Evolutionary conservation across 208 protist species (phyloP), one percentile per base, ranked within the genome.

Genomic region (Vickermania ingenoplastis): DNA sequence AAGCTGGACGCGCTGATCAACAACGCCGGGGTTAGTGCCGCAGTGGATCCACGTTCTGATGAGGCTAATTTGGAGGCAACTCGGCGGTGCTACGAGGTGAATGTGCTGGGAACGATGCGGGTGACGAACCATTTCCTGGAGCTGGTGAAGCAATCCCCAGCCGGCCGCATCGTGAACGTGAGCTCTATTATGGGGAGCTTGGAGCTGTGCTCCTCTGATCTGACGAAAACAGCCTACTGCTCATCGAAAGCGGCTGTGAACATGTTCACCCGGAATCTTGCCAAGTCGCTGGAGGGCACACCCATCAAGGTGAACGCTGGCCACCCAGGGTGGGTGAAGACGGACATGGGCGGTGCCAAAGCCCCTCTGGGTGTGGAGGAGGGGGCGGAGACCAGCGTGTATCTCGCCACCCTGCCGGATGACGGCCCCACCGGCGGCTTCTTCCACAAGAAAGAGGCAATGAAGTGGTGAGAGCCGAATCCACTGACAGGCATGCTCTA

Each of bases 381-480:
- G 52, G 84, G 81, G 14, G 84, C 81, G 2, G 79, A 86, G 61
- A 89, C 84, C 5, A 79, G 57, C 28, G 81, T 89, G 2, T 89
- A 85, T 62, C 69, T 92, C 14, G 75, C 81, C 30, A 92, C 84
- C 14, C 68, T 92, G 14, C 79, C 79, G 2, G 52, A 31, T 2
- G 81, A 92, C 54, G 84, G 81, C 3, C 77, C 81, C 25, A 89
- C 75, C 28, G 84, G 81, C 11, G 84, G 77, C 14, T 85, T 73
- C 67, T 92, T 92, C 70, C 65, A 76, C 70, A 89, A 87, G 76
- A 71, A 81, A 67, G 73, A 88, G 5, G 51, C 51, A 22, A 65
- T 92, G 13, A 59, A 66, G 26, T 92, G 84, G 81, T 92, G 73
- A 63, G n/a, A n/a, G n/a, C n/a, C n/a, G n/a, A n/a, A n/a, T n/a